Percentiles rank a stretch among this genome's conserved stretches.
phyloP scores from a whole-genome alignment of 805 yeast genomes.

The Saccharomycopsis olivae region DNA sequence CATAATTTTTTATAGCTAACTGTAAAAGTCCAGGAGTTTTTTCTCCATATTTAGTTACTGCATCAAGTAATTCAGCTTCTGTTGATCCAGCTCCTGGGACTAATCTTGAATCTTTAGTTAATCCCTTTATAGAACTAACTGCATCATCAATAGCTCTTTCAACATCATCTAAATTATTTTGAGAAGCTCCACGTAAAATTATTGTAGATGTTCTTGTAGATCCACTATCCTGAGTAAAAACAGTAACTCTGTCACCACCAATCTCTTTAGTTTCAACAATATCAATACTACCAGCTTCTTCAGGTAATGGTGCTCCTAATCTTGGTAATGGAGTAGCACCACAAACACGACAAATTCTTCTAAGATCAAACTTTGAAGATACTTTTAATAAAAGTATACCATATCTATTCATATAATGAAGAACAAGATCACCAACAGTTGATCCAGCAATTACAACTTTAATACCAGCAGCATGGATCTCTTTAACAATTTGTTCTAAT shows the following conservation, averaged over 20 bases:
- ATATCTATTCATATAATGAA: constrained; percentile 84
- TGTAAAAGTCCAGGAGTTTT: constrained; percentile 88
- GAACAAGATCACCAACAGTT: constrained; percentile 83
- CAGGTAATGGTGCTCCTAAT: constrained; percentile 90
- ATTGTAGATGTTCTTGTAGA: constrained; percentile 82
- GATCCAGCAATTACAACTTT: constrained; percentile 91
- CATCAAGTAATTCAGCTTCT: constrained; percentile 77
- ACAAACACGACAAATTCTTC: constrained; percentile 91
- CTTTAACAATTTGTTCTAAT: constrained; percentile 75
- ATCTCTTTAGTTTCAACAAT: constrained; percentile 84
- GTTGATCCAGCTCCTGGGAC: constrained; percentile 96
- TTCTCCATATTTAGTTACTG: constrained; percentile 79
- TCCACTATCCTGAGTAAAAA: constrained; percentile 68
- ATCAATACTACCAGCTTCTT: constrained; percentile 85
- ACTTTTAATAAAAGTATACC: constrained; percentile 79
- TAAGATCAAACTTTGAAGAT: constrained; percentile 86
- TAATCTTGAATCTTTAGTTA: constrained; percentile 66
- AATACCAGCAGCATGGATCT: constrained; percentile 75
- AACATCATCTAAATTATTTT: constrained; percentile 83
- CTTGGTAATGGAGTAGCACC: constrained; percentile 95
- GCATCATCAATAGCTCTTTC: constrained; percentile 98
- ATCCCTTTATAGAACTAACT: constrained; percentile 81
- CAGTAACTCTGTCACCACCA: constrained; percentile 95
- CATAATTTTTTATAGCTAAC: constrained; percentile 88
- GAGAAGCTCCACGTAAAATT: constrained; percentile 92